Base-by-base conservation (phyloP, 179 eudicot genomes). In the Spergularia azorica region DNA sequence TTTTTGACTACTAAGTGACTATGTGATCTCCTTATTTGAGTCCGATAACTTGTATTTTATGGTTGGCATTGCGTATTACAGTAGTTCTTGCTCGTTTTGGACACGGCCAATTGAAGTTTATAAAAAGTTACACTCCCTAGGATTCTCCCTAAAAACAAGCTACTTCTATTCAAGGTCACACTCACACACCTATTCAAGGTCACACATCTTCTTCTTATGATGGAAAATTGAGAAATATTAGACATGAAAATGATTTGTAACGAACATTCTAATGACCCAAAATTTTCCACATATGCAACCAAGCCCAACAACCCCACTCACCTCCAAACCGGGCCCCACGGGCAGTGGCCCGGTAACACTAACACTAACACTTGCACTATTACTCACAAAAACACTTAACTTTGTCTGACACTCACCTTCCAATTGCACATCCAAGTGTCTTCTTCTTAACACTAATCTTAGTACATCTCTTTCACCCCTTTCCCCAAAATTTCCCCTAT, bases 341-440 rank as follows among this genome's bases (percentile, higher is more conserved):
- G 5, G 11, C 16, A 16, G 51, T 6, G 39, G 21, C 51, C 51
- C 51, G 21, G 16, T 41, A 9, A 0, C 15, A 18, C 51, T 66
- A 41, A 43, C 21, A 15, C 20, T 20, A 39, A 20, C 65, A 62
- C 38, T 21, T 62, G 66, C 66, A 21, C 66, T 17, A 63, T 32
- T 8, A 63, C 16, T 14, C 20, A n/a, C 70, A 41, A 1, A n/a
- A 6, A 41, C 70, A 63, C 12, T 46, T 51, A 60, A 63, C 63
- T 38, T 52, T 36, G 39, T 36, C 61, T 57, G 17, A 54, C 3
- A 59, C 48, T 9, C 67, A 38, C 36, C 69, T 20, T 71, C 38
- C 59, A 56, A 39, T 18, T 39, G 12, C 55, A 64, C 77, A 21
- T 66, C 71, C 66, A 66, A 12, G 55, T 76, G 71, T 75, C 63